Conservation (phyloP, 352 stramenopile species). For the Pythium apleroticum region DNA sequence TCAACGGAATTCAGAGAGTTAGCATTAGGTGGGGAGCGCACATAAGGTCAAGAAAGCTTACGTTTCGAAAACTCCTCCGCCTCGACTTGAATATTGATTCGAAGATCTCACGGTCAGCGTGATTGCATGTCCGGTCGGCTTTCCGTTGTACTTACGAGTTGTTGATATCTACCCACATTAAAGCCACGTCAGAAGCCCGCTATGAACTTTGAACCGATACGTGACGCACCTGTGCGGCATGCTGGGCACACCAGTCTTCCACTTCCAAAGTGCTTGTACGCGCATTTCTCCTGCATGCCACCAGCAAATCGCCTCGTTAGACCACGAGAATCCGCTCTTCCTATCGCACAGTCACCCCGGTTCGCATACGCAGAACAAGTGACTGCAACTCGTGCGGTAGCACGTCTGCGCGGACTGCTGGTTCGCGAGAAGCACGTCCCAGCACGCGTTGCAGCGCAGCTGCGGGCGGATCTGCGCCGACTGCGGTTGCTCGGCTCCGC, state of each 20-base stretch:
- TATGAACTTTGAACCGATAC: neutral
- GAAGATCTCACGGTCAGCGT: no score
- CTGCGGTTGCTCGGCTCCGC: constrained; percentile 15
- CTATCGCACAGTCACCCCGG: neutral
- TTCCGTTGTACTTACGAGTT: constrained; percentile 38
- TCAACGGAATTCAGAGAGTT: neutral
- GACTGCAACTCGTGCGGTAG: constrained; percentile 74
- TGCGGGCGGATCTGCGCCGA: constrained; percentile 49
- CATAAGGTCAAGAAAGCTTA: constrained; percentile 29
- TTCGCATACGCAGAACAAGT: constrained; percentile 67
- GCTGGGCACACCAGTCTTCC: constrained; percentile 63
- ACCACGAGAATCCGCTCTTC: neutral
- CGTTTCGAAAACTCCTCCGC: constrained; percentile 65
- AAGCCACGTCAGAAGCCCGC: neutral
- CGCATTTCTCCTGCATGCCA: constrained; percentile 71
- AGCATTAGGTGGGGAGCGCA: neutral
- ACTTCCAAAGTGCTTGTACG: constrained; percentile 78
- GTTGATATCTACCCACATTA: constrained; percentile 40
- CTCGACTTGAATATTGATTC: constrained; percentile 23
- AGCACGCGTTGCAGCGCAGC: constrained; percentile 75
- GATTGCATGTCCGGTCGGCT: no score
- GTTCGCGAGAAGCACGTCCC: constrained; percentile 64
- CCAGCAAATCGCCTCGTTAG: neutral
- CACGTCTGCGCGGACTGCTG: constrained; percentile 70
- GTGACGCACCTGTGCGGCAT: constrained; percentile 46